Evolutionary conservation across 73 alveolate genomes (phyloP).

Genomic region (Tetrahymena malaccensis): DNA sequence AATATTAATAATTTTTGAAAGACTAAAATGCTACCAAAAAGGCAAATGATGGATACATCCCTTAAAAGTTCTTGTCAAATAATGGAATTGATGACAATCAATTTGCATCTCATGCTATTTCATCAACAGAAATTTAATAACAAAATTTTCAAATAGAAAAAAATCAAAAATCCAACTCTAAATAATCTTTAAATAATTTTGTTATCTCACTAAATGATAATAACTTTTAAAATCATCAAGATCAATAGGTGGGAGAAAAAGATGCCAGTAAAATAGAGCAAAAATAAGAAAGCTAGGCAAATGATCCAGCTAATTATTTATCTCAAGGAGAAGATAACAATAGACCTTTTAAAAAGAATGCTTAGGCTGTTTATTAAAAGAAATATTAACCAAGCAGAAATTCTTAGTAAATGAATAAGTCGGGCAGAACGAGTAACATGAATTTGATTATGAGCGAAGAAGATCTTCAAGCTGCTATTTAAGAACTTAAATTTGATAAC

Average conservation of each 20-base stretch:
- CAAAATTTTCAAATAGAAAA: background rate
- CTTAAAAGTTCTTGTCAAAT: background rate
- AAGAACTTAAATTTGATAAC: background rate
- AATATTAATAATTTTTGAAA: background rate
- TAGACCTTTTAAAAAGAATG: background rate
- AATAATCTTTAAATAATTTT: background rate
- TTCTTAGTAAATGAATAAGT: background rate
- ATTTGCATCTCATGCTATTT: background rate
- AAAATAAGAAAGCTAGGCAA: background rate
- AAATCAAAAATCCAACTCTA: background rate
- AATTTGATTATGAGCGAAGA: background rate
- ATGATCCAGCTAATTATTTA: background rate
- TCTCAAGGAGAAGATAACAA: background rate
- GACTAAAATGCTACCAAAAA: background rate
- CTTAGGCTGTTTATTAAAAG: background rate
- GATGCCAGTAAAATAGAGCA: background rate
- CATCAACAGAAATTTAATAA: background rate
- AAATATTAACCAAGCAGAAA: background rate
- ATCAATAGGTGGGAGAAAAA: background rate
- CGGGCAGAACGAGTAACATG: background rate
- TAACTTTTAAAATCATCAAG: background rate
- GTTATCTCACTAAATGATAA: background rate
- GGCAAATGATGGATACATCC: background rate
- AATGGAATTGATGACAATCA: background rate
- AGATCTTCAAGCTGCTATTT: background rate